These are phyloP conservation scores for Myxozyma lipomycoides DNA, from an alignment of 805 yeast species.

Conservation along the genomic window DNA sequence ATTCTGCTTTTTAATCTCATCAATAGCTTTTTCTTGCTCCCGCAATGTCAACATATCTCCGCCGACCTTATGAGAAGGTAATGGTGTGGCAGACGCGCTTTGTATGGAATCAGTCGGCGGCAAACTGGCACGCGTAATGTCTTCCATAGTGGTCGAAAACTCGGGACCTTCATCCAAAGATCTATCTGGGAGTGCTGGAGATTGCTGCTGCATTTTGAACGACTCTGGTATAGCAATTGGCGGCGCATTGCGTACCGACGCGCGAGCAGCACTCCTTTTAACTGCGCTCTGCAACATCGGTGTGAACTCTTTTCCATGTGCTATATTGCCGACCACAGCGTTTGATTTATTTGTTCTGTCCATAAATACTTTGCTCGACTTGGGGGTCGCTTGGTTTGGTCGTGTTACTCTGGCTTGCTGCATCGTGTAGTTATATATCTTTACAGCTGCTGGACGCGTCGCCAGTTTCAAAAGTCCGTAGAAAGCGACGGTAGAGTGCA, in stretches of 20 bases:
- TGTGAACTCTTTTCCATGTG: constrained; percentile 26
- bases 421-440: no score
- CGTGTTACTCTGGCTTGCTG: background rate
- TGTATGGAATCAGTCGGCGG: constrained; percentile 1
- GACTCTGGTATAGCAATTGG: constrained; percentile 5
- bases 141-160: constrained; percentile 21
- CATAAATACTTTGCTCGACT: background rate
- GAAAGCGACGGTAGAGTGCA: no score
- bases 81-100: constrained; percentile 16
- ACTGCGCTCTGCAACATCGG: constrained; percentile 23
- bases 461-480: no score
- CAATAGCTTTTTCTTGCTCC: constrained; percentile 28
- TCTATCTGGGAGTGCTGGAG: constrained; percentile 21
- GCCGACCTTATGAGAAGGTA: constrained; percentile 5
- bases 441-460: no score
- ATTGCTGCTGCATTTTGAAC: background rate
- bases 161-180: constrained; percentile 5
- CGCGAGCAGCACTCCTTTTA: background rate
- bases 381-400: background rate
- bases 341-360: constrained; percentile 2
- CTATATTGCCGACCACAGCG: no score
- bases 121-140: constrained; percentile 15
- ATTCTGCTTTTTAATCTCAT: constrained; percentile 30
- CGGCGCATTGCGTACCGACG: constrained; percentile 2
- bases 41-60: constrained; percentile 24